These are phyloP conservation scores for Ilyonectria sp. DNA, from an alignment of 2,329 filamentous ascomycete genomes.

Conservation along the genomic window DNA sequence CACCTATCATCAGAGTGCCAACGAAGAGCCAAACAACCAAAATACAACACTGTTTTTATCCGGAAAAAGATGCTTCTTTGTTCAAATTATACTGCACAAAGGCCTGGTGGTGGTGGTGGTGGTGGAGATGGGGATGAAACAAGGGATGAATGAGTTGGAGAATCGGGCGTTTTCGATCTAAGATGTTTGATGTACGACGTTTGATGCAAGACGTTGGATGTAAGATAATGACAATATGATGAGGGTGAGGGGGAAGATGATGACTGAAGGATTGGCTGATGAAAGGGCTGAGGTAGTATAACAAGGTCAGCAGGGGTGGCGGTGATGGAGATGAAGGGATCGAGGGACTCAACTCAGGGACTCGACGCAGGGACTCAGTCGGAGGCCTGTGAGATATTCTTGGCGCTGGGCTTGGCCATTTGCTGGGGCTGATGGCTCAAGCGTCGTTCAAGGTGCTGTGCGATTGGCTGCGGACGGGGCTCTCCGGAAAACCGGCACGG, in stretches of 20 bases:
- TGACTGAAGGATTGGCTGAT: no score
- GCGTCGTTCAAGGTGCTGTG: neutral
- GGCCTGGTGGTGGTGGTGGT: neutral
- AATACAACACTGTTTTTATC: conserved; percentile 31
- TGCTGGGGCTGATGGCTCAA: neutral
- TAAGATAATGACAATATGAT: no score
- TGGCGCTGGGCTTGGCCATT: neutral
- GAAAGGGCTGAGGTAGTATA: no score
- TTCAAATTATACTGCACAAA: neutral
- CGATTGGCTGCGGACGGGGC: neutral
- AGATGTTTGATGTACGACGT: no score
- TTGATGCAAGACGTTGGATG: no score
- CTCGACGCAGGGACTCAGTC: no score
- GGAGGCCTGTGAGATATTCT: neutral
- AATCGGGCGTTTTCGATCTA: no score
- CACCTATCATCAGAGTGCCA: conserved; percentile 20
- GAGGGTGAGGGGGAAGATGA: no score
- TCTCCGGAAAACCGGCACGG: conserved; percentile 27
- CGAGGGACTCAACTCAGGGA: neutral
- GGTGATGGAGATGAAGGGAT: neutral
- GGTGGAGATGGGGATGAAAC: no score
- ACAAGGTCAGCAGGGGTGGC: neutral
- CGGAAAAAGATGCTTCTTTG: conserved; percentile 8
- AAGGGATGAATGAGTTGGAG: no score
- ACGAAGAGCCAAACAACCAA: conserved; percentile 21